Conservation (phyloP, 148 eudicot genomes). For the Cornus controversa region DNA sequence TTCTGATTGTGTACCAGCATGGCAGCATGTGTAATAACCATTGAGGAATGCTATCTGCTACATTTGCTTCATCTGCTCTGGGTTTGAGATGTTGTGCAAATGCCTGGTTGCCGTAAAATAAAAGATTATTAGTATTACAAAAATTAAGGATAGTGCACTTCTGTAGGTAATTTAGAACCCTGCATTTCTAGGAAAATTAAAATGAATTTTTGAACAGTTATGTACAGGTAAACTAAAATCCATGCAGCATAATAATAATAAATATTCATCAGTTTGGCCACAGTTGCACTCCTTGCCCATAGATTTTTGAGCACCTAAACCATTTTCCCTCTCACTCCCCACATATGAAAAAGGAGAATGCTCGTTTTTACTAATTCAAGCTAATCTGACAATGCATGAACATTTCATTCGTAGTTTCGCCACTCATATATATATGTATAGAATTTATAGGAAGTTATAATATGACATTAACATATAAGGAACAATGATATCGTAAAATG, state of each 20-base stretch:
- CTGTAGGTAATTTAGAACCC: not conserved
- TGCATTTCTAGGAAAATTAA: not conserved
- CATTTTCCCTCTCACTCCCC: not conserved
- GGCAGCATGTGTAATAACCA: not conserved
- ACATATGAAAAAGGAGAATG: not conserved
- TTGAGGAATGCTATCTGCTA: not conserved
- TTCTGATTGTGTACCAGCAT: not conserved
- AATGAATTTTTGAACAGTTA: not conserved
- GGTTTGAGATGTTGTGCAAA: not conserved
- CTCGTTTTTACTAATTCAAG: not conserved
- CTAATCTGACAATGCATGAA: not conserved
- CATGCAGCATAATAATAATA: not conserved
- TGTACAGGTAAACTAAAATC: not conserved
- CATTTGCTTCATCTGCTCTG: not conserved
- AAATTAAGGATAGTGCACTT: not conserved
- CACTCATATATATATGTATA: not conserved
- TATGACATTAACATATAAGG: too few species aligned
- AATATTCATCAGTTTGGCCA: not conserved
- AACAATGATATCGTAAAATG: too few species aligned
- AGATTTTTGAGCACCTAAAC: not conserved
- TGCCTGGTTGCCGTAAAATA: not conserved
- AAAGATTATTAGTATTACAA: not conserved
- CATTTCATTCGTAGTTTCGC: not conserved
- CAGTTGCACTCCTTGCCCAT: not conserved
- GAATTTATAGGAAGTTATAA: too few species aligned